These are phyloP conservation scores for Zizania palustris DNA, from an alignment of 202 grass and related monocot genomes.

Conservation along the genomic window DNA sequence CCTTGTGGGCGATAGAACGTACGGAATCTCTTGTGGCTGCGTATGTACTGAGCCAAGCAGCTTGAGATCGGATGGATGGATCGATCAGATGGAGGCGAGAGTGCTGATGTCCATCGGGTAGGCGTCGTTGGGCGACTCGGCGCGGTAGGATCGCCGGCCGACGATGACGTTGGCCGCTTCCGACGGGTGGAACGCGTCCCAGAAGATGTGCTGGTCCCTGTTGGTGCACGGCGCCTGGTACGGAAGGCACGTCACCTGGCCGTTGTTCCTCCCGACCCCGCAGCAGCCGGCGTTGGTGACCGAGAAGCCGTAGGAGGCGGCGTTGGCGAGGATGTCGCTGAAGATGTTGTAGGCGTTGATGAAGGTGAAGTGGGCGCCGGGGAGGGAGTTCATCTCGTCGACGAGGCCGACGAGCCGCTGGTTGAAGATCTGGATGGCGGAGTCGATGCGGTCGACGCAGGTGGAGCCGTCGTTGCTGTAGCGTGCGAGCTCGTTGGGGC, in stretches of 20 bases:
- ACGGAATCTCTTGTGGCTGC: background rate
- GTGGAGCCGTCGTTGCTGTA: constrained; percentile 67
- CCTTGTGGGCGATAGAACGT: background rate
- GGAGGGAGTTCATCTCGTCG: constrained; percentile 70
- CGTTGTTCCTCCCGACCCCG: constrained; percentile 97
- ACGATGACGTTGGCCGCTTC: constrained; percentile 86
- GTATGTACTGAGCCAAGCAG: background rate
- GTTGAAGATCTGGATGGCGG: constrained; percentile 81
- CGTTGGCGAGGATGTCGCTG: constrained; percentile 60
- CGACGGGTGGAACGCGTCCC: constrained; percentile 83
- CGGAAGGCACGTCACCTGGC: constrained; percentile 92
- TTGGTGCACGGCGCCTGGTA: constrained; percentile 74
- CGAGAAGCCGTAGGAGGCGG: constrained; percentile 58
- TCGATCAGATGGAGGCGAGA: constrained; percentile 58
- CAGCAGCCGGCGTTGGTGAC: constrained; percentile 84
- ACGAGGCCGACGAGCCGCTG: constrained; percentile 56
- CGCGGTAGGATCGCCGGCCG: constrained; percentile 74
- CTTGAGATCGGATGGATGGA: background rate
- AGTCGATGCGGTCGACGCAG: constrained; percentile 69
- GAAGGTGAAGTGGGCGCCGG: constrained; percentile 78
- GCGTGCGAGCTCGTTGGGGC: constrained; percentile 80
- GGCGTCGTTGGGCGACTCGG: constrained; percentile 59
- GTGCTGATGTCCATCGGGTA: constrained; percentile 86
- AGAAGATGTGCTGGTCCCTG: constrained; percentile 82
- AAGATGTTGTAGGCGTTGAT: constrained; percentile 94